A percentile compares a stretch with the other conserved stretches of the same genome.
These are phyloP conservation scores for Gastrolobium bilobum DNA, from an alignment of 306 rosid species.

Conservation along the genomic window DNA sequence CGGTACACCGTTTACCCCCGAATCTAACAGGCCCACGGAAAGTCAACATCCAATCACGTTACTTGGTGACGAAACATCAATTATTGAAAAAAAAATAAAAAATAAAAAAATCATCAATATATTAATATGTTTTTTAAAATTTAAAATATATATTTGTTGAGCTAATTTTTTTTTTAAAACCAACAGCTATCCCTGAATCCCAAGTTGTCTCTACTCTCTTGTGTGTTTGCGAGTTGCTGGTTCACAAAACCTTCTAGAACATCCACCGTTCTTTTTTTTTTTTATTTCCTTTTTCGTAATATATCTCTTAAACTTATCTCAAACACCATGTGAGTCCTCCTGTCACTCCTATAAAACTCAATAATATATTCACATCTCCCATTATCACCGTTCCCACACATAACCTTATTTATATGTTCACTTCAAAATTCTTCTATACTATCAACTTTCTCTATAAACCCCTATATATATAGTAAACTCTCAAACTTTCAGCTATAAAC, in stretches of 20 bases:
- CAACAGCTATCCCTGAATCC: not conserved
- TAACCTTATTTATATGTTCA: not conserved
- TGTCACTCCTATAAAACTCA: conserved; percentile 4
- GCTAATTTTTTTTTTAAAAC: not conserved
- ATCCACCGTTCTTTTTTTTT: not conserved
- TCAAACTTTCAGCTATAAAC: not conserved
- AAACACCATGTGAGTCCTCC: conserved; percentile 26
- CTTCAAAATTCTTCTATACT: not conserved
- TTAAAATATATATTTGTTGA: too few species aligned
- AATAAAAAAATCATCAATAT: conserved; percentile 1
- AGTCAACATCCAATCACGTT: conserved; percentile 9
- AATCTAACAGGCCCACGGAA: not conserved
- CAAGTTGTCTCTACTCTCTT: not conserved
- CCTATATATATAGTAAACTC: not conserved
- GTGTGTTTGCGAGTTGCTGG: conserved; percentile 9
- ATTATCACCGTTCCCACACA: not conserved
- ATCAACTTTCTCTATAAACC: not conserved
- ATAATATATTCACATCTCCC: not conserved
- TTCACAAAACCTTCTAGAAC: conserved; percentile 53
- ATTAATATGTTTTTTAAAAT: too few species aligned
- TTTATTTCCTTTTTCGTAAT: not conserved
- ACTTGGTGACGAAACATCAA: not conserved
- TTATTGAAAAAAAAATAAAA: not conserved
- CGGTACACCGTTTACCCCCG: not conserved
- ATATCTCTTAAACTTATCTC: conserved; percentile 33